Base-by-base conservation (phyloP, 1,139 yeast genomes). In the Kodamaea sp. region DNA sequence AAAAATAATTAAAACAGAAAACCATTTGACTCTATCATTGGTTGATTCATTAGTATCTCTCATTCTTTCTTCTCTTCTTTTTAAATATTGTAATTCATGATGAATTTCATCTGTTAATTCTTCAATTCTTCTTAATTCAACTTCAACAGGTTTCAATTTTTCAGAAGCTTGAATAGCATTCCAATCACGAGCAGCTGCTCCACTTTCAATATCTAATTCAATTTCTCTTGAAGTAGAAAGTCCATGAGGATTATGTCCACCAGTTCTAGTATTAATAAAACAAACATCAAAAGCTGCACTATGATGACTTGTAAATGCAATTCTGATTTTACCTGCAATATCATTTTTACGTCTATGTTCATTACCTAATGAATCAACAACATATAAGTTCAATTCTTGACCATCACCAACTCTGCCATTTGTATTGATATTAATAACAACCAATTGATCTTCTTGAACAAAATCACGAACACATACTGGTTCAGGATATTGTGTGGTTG, bases 141-240 rank as follows among this genome's bases (percentile, higher is more conserved):
- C 81, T 64, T 92, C 98, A 35, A 84, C 79, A 8, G 98, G 97
- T 67, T 85, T 87, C 64, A 92, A 80, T 60, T 88, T 87, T 64
- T 90, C 97, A 34, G 86, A 78, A 30, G 96, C 90, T 68, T 90
- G 97, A 47, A 89, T 73, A 24, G 94, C 89, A 59, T 88, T 88
- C 97, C 97, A 92, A 66, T 92, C 97, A 65, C 97, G 83, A 30
- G 97, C 97, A 53, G 90, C 88, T 39, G 97, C 86, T 27, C 98
- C 98, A 48, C 90, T 83, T 63, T 92, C 97, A 43, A 92, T 84
- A 50, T 90, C 97, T 55, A 92, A 72, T 58, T 89, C 97, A 51
- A 92, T 71, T 41, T 82, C 81, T 63, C 90, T 77, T 34, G 67
- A 59, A 48, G 75, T 56, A 35, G 46, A 32, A 10, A 35, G 31